Conservation (phyloP, 2,329 filamentous ascomycete species). For the Ceratocystis harringtonii region DNA sequence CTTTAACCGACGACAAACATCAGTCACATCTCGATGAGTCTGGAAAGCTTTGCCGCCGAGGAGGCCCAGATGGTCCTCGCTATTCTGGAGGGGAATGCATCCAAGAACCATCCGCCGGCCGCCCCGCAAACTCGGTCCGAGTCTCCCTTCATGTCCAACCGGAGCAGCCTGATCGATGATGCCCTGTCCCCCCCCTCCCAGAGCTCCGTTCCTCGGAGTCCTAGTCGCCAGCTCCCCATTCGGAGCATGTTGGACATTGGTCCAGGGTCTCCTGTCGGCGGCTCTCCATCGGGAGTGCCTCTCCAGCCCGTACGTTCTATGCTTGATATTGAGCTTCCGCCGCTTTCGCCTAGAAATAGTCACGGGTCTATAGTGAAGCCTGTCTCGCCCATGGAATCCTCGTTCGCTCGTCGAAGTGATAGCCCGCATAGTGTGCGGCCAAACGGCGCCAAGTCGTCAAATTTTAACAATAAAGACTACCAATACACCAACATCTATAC, state of each 20-base stretch:
- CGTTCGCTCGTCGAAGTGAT: slow-evolving; percentile 10
- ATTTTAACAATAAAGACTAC: slow-evolving; percentile 38
- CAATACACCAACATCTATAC: slow-evolving; percentile 47
- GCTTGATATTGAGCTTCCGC: slow-evolving; percentile 31
- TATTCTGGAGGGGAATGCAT: slow-evolving; percentile 36
- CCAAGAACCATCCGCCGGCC: slow-evolving; percentile 27
- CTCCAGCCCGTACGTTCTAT: slow-evolving; percentile 34
- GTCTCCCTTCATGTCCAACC: slow-evolving; percentile 55
- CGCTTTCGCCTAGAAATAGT: slow-evolving; percentile 12
- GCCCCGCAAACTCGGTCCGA: slow-evolving; percentile 23
- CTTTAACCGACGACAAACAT: slow-evolving; percentile 3
- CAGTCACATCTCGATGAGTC: slow-evolving; percentile 44
- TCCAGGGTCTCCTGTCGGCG: slow-evolving; percentile 26
- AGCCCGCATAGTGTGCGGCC: slow-evolving; percentile 24
- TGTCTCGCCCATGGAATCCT: slow-evolving; percentile 8
- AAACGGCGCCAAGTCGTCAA: slow-evolving; percentile 19
- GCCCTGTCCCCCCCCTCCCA: slow-evolving; percentile 15
- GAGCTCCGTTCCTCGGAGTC: slow-evolving; percentile 14
- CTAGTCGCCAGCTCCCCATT: slow-evolving; percentile 34
- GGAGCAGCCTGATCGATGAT: slow-evolving; percentile 44
- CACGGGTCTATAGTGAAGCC: slow-evolving; percentile 13
- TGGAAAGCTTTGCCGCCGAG: slow-evolving; percentile 63
- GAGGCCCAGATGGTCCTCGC: slow-evolving; percentile 60
- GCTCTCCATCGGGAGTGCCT: slow-evolving; percentile 30
- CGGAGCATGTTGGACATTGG: slow-evolving; percentile 51